Base-by-base conservation (phyloP, 768 basidiomycete species). In the Leccinum uliginosum region DNA sequence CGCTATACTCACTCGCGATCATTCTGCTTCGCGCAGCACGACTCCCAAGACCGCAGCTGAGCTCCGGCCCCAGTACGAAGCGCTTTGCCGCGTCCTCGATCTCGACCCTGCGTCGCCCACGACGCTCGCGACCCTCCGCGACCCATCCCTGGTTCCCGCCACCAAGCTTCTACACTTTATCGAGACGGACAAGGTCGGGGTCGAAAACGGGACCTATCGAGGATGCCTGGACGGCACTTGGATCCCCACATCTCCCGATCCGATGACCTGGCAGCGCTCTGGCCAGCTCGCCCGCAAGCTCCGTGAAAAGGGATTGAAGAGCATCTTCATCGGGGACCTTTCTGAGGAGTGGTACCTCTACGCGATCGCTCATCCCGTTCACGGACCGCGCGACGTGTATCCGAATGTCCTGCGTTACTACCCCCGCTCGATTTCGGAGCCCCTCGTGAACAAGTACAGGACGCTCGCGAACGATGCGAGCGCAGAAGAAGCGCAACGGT, bases 341-440 rank as follows among this genome's bases (percentile, higher is more conserved):
- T 76, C 74, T 15, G 86, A 90, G 62, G 88, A 91, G 67, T 90
- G 88, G 87, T 87, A 83, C 67, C 77, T 89, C 51, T 90, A 89
- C 62, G 80, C 86, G 14, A 83, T 89, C 61, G 82, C 86, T 4
- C 82, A 88, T 66, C 80, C 83, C 0, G 78, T 89, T 49, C 51
- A 66, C 11, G 69, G 74, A 9, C 70, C 76, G 21, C 60, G 60
- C 23, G 88, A 90, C 59, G 74, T 89, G 10, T 65, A 78, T 26
- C 74, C 75, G 9, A 87, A 87, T 61, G 63, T 91, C 49, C 70
- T 76, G 63, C 71, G 87, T 54, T 90, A 86, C 65, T 88, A 84
- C 66, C 78, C 82, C 2, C 65, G 56, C 14, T 73, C 77, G 10
- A 68, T 85, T 34, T 79, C 81, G 5, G 62, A 73, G 44, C 67